Base-by-base conservation (phyloP, 2,329 filamentous ascomycete species). In the Xylaria sp. region DNA sequence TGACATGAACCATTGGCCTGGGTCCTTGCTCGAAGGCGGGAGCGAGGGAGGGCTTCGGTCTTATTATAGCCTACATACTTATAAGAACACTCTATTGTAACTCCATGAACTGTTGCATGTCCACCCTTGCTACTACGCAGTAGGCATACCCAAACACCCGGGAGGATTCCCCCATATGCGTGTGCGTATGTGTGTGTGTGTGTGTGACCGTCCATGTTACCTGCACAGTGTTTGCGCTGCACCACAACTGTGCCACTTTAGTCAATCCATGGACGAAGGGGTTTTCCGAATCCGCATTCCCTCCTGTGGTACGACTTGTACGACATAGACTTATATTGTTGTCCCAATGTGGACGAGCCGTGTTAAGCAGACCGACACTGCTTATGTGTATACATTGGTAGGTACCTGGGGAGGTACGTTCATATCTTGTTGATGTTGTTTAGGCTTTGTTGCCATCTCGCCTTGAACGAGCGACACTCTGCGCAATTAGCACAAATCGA, bases 1-100 rank as follows among this genome's bases (percentile, higher is more conserved):
- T 65, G 33, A 36, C 58, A 61, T 55, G 65, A 65, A 67, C 65
- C 65, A 57, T 27, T 47, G 42, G 39, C 56, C 49, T 56, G 65
- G 65, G 57, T 54, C 44, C 47, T 38, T n/a, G 31, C 38, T 55
- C 33, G 53, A 38, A 36, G 20, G 61, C 36, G 38, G 54, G 50
- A 54, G 17, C n/a, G n/a, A 44, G 42, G 42, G 31, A 27, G 17
- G 45, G 44, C 38, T 39, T 54, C 44, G 51, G 29, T 49, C 29
- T 44, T 36, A 50, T 61, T 58, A 61, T n/a, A n/a, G n/a, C n/a
- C n/a, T n/a, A n/a, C n/a, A n/a, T n/a, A n/a, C n/a, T n/a, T n/a
- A n/a, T 47, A 65, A 39, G 42, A 39, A 38, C 20, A 27, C 33
- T 39, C 38, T 62, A 44, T 39, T 65, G 56, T 56, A 45, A 44